Evolutionary conservation across 2,329 filamentous ascomycete species (phyloP), one percentile per base, ranked within the genome.

Genomic region (Coccinonectria pachysandricola): DNA sequence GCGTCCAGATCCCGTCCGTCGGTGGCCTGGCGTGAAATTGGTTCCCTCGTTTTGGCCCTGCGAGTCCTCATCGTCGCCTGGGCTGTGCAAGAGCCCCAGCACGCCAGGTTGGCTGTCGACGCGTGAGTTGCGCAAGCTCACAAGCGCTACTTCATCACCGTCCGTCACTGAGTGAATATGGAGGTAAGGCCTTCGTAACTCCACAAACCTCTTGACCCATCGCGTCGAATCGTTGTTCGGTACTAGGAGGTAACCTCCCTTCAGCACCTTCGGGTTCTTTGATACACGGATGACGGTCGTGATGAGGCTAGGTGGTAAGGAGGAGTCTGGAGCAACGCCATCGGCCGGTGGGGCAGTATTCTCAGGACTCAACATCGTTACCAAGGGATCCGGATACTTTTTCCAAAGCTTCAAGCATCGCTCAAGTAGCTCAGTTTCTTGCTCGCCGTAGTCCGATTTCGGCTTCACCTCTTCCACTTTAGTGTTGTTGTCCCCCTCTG

Each of bases 131-230:
- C 79, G 75, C 28, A 98, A 65, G 49, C 88, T 92, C 43, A 96
- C 83, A 7, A 91, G 78, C 28, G 79, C 84, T 23, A 95, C 70
- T 54, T 95, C 88, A 42, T 96, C 91, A 11, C 88, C 87, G 20
- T 92, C 82, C 0, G 78, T 75, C 1, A 80, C 77, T 13, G 75
- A 81, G 57, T 96, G 84, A 18, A 98, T 73, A 53, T 96, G 86
- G 27, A 98, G 66, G 50, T 96, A 98, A 0, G 91, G 91, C 27
- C 81, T 71, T 16, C 91, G 75, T 15, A 98, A 70, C 57, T 98
- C 91, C 25, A 95, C 84, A 48, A 93, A 96, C 21, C 88, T 78
- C 43, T 87, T 84, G 15, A 91, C 71, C 91, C 91, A 98, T 35
- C 80, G 74, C 12, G 77, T 81, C 18, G 78, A 83, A 28, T 83